Base-by-base conservation (phyloP, 129 eudicot species). In the Artemisia tridentata region DNA sequence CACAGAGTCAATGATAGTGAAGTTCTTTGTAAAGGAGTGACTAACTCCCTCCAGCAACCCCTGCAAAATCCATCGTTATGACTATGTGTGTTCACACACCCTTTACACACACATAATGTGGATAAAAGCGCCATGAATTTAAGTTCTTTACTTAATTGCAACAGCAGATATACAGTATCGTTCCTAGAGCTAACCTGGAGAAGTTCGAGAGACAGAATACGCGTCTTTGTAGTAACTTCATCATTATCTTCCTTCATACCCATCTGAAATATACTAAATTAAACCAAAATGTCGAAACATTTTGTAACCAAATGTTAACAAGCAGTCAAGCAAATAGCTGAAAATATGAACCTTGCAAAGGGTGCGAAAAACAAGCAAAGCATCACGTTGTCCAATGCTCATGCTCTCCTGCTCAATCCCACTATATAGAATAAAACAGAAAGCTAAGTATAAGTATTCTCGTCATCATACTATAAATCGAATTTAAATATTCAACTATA, bases 191-290 rank as follows among this genome's bases (percentile, higher is more conserved):
- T 75, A 80, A 92, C 98, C 98, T 95, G 99, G 69, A 95, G 84
- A 67, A 95, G 99, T 80, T 95, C 99, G 4, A 95, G 91, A 68
- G 99, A 95, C 69, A 95, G 67, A 75, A 95, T 84, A 38, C 99
- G 91, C 11, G 99, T 90, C 80, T 88, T 95, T 54, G 85, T 80
- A 57, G 96, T 84, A 60, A 88, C 84, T 81, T 95, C 99, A 81
- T 95, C 97, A 68, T 67, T 90, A 60, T 95, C 99, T 81, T 95
- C 99, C 83, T 90, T 95, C 96, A 95, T 95, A 73, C 99, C 92
- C 99, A 95, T 95, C 99, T 95, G 88, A 79, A 81, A 67, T 41
- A 69, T 63, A 48, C 31, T 18, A 71, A 43, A 71, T 63, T 71
- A 45, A 55, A 71, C 71, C 69, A 88, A 43, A 70, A 65, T 23